phyloP scores from a whole-genome alignment of 805 yeast species.

The Maudiozyma serrabonitensis region DNA sequence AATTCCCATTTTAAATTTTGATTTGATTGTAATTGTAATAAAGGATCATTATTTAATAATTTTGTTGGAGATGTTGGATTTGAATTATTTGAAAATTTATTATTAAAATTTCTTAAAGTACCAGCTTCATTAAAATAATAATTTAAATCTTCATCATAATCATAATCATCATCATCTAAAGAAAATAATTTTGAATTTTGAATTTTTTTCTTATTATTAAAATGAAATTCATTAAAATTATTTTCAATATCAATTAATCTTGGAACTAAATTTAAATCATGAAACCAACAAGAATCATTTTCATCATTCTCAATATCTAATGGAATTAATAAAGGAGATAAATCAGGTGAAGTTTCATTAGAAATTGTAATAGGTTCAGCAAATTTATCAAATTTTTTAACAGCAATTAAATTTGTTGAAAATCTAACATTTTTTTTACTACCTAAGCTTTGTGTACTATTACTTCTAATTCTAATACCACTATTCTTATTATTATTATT shows the following conservation, averaged over 20 bases:
- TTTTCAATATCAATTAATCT: constrained; percentile 6
- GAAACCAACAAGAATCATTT: constrained; percentile 11
- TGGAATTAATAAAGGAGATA: constrained; percentile 14
- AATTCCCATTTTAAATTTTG: constrained; percentile 4
- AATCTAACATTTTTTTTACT: constrained; percentile 48
- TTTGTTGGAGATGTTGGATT: no score
- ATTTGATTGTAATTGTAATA: no score
- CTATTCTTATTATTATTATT: neutral
- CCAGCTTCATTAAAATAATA: neutral
- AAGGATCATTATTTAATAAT: no score
- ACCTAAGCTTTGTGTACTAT: neutral
- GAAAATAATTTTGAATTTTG: constrained; percentile 1
- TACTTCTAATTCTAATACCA: neutral
- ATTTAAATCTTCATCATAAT: neutral
- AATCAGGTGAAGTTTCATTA: constrained; percentile 36
- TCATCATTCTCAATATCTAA: constrained; percentile 1
- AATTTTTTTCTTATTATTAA: neutral
- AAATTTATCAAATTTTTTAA: constrained; percentile 53
- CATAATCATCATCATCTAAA: neutral
- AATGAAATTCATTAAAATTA: constrained; percentile 2
- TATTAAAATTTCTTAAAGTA: neutral
- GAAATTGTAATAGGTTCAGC: constrained; percentile 60
- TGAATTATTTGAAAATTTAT: neutral
- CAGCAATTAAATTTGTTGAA: constrained; percentile 49
- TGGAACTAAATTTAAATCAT: constrained; percentile 6